phyloP scores from a whole-genome alignment of 768 basidiomycete genomes.

The Rhizopogon rudus region DNA sequence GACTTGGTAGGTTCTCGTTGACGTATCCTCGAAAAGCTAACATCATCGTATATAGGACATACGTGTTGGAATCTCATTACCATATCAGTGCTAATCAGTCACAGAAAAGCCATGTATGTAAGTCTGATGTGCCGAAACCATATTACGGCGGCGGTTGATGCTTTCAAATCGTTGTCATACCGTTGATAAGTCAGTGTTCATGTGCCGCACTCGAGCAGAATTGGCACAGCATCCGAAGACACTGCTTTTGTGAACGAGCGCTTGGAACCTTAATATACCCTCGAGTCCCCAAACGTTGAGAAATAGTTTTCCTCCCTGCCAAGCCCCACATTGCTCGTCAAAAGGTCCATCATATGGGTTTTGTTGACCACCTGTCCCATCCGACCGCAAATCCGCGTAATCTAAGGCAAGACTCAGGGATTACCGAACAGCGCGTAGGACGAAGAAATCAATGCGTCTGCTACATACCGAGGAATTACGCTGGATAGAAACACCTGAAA shows the following conservation, averaged over 20 bases:
- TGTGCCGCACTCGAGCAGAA: background rate
- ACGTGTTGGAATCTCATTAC: background rate
- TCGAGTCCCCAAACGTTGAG: background rate
- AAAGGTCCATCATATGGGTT: background rate
- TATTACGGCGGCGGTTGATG: background rate
- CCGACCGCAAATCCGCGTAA: background rate
- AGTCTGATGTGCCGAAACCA: background rate
- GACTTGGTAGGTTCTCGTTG: background rate
- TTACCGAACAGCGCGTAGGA: background rate
- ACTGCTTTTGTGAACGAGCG: background rate
- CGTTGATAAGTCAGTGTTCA: background rate
- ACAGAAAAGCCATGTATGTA: background rate
- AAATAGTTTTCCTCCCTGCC: background rate
- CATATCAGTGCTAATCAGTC: background rate
- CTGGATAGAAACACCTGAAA: background rate
- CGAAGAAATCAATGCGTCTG: background rate
- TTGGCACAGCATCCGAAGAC: background rate
- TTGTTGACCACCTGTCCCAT: too few relatives aligned
- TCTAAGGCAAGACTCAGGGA: background rate
- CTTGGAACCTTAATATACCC: background rate
- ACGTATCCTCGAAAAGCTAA: background rate
- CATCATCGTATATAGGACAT: background rate
- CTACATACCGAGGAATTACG: background rate
- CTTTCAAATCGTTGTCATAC: background rate
- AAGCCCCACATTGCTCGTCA: background rate